Evolutionary conservation across 805 yeast genomes (phyloP).

Genomic region (Saturnispora kantuleensis): DNA sequence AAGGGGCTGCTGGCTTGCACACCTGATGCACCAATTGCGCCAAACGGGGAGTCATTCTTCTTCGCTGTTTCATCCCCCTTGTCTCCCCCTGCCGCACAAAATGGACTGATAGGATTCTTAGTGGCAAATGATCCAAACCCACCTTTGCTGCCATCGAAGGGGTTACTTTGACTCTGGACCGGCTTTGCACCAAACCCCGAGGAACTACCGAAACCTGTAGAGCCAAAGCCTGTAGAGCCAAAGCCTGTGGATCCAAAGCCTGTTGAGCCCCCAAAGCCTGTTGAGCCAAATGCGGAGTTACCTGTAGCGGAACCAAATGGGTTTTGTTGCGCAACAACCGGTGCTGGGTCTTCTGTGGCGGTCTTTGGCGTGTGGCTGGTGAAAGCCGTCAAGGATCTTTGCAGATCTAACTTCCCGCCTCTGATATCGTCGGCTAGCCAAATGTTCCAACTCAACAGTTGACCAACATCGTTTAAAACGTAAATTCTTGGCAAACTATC

Average conservation of each 20-base stretch:
- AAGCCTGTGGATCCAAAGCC: neutral
- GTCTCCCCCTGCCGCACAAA: neutral
- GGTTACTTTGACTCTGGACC: neutral
- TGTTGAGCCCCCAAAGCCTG: slow-evolving; percentile 1
- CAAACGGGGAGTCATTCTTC: too few species aligned
- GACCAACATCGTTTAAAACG: slow-evolving; percentile 54
- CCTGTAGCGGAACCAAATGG: neutral
- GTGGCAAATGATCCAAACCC: slow-evolving; percentile 5
- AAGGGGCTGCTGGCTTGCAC: too few species aligned
- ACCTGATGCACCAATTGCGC: too few species aligned
- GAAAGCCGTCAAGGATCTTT: slow-evolving; percentile 3
- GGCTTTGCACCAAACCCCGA: neutral
- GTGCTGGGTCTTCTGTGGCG: neutral
- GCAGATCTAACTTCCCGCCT: slow-evolving; percentile 5
- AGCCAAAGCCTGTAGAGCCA: slow-evolving; percentile 11
- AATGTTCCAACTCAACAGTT: slow-evolving; percentile 52
- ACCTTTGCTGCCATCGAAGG: neutral
- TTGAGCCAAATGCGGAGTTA: neutral
- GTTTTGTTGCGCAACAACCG: neutral
- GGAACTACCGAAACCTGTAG: slow-evolving; percentile 10
- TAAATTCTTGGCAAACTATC: slow-evolving; percentile 58
- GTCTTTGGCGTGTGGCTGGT: slow-evolving; percentile 1
- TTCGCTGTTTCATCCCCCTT: neutral
- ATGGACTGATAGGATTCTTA: neutral
- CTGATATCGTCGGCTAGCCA: slow-evolving; percentile 46